Conservation (phyloP, 2,329 filamentous ascomycete genomes). For the Claviceps pazoutovae region DNA sequence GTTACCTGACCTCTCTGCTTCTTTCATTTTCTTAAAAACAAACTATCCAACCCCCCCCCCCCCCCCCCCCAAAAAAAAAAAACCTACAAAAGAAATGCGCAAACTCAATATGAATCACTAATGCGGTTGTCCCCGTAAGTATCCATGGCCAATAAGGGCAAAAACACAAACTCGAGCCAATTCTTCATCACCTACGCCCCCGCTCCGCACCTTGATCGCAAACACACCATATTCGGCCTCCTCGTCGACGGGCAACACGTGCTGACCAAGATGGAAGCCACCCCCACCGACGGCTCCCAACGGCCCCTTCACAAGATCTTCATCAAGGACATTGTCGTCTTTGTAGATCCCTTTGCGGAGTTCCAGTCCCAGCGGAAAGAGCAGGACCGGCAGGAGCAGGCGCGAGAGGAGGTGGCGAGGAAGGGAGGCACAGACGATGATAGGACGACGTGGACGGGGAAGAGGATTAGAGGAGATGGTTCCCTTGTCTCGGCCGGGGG, state of each 20-base stretch:
- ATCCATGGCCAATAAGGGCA: slow-evolving; percentile 97
- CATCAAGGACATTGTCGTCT: slow-evolving; percentile 73
- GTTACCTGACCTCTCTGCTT: slow-evolving; percentile 1
- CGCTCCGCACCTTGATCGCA: slow-evolving; percentile 74
- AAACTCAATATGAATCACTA: background rate
- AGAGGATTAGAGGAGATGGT: slow-evolving; percentile 61
- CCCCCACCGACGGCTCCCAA: slow-evolving; percentile 60
- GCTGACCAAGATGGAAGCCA: slow-evolving; percentile 62
- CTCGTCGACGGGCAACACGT: slow-evolving; percentile 65
- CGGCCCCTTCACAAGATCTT: slow-evolving; percentile 63
- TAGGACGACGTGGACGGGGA: slow-evolving; percentile 89
- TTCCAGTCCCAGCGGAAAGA: slow-evolving; percentile 65
- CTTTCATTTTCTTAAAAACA: background rate
- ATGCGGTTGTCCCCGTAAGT: slow-evolving; percentile 11
- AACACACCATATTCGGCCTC: slow-evolving; percentile 92
- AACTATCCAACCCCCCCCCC: too few relatives aligned
- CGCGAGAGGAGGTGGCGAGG: slow-evolving; percentile 46
- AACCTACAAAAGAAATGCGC: background rate
- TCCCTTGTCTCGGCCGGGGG: slow-evolving; percentile 32
- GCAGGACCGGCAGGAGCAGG: slow-evolving; percentile 41
- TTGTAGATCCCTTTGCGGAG: slow-evolving; percentile 90
- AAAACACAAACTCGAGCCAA: slow-evolving; percentile 91
- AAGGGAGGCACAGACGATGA: slow-evolving; percentile 74
- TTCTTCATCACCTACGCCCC: slow-evolving; percentile 88
- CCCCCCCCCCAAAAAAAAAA: too few relatives aligned